Evolutionary conservation across 2,329 filamentous ascomycete species (phyloP), one percentile per base, ranked within the genome.

Genomic region (Onygenales sp.): DNA sequence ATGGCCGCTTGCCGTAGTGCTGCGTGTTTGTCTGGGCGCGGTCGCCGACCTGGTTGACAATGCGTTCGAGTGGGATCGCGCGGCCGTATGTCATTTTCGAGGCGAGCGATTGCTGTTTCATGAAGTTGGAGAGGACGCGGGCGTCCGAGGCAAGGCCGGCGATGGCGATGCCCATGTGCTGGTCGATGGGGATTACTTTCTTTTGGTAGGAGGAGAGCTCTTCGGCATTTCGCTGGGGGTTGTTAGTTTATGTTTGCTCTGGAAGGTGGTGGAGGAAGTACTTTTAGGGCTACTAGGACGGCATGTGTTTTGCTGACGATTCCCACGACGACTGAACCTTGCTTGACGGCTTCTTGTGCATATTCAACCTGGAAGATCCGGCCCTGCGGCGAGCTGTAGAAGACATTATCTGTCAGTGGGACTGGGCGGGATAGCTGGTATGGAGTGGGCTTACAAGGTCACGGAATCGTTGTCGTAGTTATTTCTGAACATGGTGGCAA

Each of bases 391-490:
- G 93, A 98, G 84, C 91, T 96, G 66, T 54, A 41, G 6, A 43
- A 10, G 33, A 11, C 17, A 31, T 35, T 49, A 50, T 11, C 32
- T 32, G 43, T 52, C 14, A 54, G 42, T 32, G 38, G 17, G 36
- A 39, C 17, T 36, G 35, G 14, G 2, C 36, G 13, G 43, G 51
- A 21, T 17, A 27, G 21, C 6, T 31, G 7, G 32, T 27, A 50
- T 50, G 54, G 36, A 51, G 43, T 47, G 55, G 68, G 75, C 85
- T 76, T 81, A 95, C 90, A 97, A 98, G 76, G 93, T 98, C 76
- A 97, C 91, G 59, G 92, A 95, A 76, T 98, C 93, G 84, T 98
- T 98, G 79, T 98, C 93, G 81, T 98, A 98, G 77, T 97, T 97
- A 81, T 98, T 98, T 76, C 93, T 84, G 78, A 98, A 98, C 93